Base-by-base conservation (phyloP, 139 green algal genomes). In the Edaphochlamys debaryana region DNA sequence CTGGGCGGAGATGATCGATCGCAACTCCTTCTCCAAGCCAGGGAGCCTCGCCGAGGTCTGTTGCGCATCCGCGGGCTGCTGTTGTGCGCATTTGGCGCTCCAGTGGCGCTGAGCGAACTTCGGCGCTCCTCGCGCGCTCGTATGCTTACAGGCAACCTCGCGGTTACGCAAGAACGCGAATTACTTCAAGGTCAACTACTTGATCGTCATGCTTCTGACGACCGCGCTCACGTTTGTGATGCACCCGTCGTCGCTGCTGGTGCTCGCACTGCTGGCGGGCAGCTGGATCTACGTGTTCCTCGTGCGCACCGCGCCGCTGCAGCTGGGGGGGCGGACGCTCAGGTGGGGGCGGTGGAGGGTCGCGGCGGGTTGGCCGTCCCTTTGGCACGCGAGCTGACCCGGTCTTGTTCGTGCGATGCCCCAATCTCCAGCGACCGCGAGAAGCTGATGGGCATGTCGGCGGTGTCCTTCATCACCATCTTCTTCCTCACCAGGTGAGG, bases 131-230 rank as follows among this genome's bases (percentile, higher is more conserved):
- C 19, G 25, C 9, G 1, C 27, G 30, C 17, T 6, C 11, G 13
- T 40, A 20, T 34, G 40, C 27, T 42, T 40, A 6, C 89, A 98
- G 92, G 95, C 96, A 5, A 85, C 88, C 0, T 67, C 67, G 3
- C 90, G 96, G 5, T 73, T 99, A 68, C 83, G 91, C 27, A 98
- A 97, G 79, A 99, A 99, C 86, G 73, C 92, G 9, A 79, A 77
- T 11, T 99, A 99, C 90, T 99, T 99, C 87, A 84, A 87, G 30
- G 90, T 97, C 69, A 99, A 99, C 90, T 99, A 99, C 86, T 67
- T 94, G 29, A 89, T 98, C 25, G 82, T 96, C 13, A 87, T 95
- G 20, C 30, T 97, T 32, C 68, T 87, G 20, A 93, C 93, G 4
- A 88, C 94, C 5, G 79, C 86, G 0, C 72, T 93, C 6, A 91